Conservation (phyloP, 768 basidiomycete species). For the Tricholoma matsutake region DNA sequence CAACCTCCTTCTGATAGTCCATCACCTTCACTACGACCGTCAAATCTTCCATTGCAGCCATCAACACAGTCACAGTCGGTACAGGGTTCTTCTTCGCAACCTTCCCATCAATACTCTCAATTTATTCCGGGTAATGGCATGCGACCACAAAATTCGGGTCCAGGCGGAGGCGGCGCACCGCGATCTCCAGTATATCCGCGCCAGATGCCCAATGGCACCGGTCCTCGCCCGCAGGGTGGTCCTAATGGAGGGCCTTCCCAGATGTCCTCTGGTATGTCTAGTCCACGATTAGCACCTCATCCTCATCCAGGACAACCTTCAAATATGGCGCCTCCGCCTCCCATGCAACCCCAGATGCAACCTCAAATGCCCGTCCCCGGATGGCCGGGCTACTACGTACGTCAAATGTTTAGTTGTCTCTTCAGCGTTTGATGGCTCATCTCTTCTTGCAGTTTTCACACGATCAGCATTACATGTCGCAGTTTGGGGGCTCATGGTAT, state of each 20-base stretch:
- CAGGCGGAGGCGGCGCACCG: slow-evolving; percentile 50
- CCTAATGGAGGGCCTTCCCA: slow-evolving; percentile 52
- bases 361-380: slow-evolving; percentile 37
- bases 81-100: slow-evolving; percentile 36
- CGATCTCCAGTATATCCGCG: slow-evolving; percentile 67
- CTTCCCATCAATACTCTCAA: slow-evolving; percentile 39
- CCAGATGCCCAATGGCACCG: slow-evolving; percentile 58
- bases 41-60: slow-evolving; percentile 50
- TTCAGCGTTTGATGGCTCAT: slow-evolving; percentile 6
- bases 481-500: slow-evolving; percentile 36
- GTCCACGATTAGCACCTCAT: slow-evolving; percentile 64
- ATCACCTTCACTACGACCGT: slow-evolving; percentile 55
- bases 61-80: slow-evolving; percentile 32
- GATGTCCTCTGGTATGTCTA: slow-evolving; percentile 54
- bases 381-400: slow-evolving; percentile 57
- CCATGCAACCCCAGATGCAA: slow-evolving; percentile 39
- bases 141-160: slow-evolving; percentile 44
- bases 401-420: slow-evolving; percentile 23
- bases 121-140: slow-evolving; percentile 46
- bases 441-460: slow-evolving; percentile 32
- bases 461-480: slow-evolving; percentile 44
- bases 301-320: slow-evolving; percentile 52
- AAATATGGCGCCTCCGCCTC: slow-evolving; percentile 44
- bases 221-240: slow-evolving; percentile 53
- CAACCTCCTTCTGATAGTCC: slow-evolving; percentile 52